These are phyloP conservation scores for Venturia pyrina DNA, from an alignment of 2,329 filamentous ascomycete genomes.

Conservation along the genomic window DNA sequence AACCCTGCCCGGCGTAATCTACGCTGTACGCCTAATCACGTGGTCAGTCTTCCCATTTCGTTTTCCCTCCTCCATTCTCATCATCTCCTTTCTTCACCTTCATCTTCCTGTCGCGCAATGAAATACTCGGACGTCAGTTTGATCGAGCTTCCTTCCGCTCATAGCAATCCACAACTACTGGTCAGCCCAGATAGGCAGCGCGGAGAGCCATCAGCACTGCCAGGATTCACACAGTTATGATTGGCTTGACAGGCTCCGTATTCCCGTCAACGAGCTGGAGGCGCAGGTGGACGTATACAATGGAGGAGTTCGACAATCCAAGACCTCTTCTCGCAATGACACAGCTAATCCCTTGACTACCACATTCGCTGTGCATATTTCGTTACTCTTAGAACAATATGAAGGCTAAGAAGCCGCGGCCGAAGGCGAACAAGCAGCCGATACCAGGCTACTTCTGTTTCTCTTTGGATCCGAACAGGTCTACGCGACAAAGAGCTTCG, in stretches of 20 bases:
- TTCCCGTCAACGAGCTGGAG: background rate
- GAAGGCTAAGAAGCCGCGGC: background rate
- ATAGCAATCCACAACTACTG: background rate
- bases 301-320: background rate
- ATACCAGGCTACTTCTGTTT: constrained; percentile 5
- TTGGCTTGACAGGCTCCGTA: background rate
- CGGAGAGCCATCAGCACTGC: constrained; percentile 5
- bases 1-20: too few relatives aligned
- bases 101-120: too few relatives aligned
- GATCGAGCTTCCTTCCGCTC: too few relatives aligned
- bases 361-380: background rate
- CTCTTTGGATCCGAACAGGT: background rate
- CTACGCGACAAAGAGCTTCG: background rate
- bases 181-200: background rate
- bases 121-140: too few relatives aligned
- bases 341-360: background rate
- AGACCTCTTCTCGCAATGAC: background rate
- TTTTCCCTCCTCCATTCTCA: too few relatives aligned
- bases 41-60: too few relatives aligned
- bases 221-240: background rate
- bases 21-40: too few relatives aligned
- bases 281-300: background rate
- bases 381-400: background rate
- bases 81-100: too few relatives aligned
- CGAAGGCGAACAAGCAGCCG: background rate